Percentiles rank a stretch among this genome's conserved stretches.
These are phyloP conservation scores for Phytophthora fragariaefolia DNA, from an alignment of 352 stramenopile genomes.

Conservation along the genomic window DNA sequence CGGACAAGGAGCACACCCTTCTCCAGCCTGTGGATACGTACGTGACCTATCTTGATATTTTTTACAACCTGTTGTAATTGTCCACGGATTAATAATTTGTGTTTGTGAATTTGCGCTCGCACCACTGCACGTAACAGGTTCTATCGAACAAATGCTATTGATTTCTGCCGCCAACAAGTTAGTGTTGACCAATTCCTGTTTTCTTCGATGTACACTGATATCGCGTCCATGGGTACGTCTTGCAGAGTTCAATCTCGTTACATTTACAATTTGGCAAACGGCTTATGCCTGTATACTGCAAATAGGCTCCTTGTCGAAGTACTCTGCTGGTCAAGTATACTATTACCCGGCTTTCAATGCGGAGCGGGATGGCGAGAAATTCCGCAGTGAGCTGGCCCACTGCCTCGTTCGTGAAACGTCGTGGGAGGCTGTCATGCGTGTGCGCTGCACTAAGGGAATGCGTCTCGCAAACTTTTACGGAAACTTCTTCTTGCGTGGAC, in stretches of 20 bases:
- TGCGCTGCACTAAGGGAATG: conserved; percentile 97
- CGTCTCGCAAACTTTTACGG: conserved; percentile 98
- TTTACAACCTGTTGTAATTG: too few species aligned
- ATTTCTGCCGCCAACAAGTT: conserved; percentile 98
- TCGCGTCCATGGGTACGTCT: conserved; percentile 91
- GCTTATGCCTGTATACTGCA: conserved; percentile 13
- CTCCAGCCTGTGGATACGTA: conserved; percentile 89
- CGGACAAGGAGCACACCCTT: conserved; percentile 91
- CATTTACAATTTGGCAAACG: conserved; percentile 1
- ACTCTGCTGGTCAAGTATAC: conserved; percentile 96
- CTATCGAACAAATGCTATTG: conserved; percentile 93
- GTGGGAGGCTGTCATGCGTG: conserved; percentile 97
- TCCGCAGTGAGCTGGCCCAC: conserved; percentile 93
- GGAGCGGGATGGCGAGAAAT: conserved; percentile 92
- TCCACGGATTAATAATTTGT: too few species aligned
- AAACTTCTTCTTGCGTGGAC: conserved; percentile 98
- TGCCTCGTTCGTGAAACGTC: conserved; percentile 93
- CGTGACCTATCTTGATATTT: conserved; percentile 17
- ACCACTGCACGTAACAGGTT: conserved; percentile 56
- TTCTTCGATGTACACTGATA: conserved; percentile 95
- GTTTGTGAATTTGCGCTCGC: neutral
- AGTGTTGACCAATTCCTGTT: conserved; percentile 99
- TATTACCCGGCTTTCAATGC: conserved; percentile 97
- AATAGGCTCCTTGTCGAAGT: conserved; percentile 92
- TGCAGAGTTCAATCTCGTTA: neutral